phyloP scores from a whole-genome alignment of 768 basidiomycete species.

The Candolleomyces aberdarensis region DNA sequence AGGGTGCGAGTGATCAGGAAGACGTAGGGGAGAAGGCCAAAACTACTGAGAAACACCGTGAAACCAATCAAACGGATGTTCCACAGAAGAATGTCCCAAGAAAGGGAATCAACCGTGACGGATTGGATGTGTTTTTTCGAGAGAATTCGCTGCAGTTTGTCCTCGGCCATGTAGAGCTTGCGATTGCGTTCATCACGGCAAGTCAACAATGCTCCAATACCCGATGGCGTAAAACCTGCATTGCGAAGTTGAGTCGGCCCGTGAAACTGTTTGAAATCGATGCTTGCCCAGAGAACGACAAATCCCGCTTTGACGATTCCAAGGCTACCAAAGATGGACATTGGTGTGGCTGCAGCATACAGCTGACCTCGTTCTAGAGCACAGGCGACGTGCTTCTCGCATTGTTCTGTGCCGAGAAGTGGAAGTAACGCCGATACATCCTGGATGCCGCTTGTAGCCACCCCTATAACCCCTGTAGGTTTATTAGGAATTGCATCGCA shows the following conservation, averaged over 20 bases:
- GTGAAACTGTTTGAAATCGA: conserved; percentile 2
- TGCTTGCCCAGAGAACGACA: conserved; percentile 10
- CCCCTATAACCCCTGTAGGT: not conserved
- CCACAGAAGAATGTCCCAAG: not conserved
- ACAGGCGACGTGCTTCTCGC: conserved; percentile 17
- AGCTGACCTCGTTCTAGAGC: conserved; percentile 17
- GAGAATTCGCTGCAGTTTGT: not conserved
- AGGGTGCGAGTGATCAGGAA: not conserved
- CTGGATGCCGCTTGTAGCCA: conserved; percentile 19
- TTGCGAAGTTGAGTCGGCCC: not conserved
- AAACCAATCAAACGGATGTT: not conserved
- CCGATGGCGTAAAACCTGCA: conserved; percentile 1
- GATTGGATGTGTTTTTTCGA: not conserved
- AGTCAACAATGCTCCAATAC: not conserved
- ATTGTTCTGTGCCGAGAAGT: conserved; percentile 22
- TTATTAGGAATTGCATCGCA: conserved; percentile 30
- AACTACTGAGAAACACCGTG: not conserved
- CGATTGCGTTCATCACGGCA: too few relatives aligned
- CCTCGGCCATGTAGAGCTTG: not conserved
- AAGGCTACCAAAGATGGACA: too few relatives aligned
- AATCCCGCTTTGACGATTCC: conserved; percentile 18
- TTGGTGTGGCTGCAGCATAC: conserved; percentile 20
- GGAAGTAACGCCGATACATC: conserved; percentile 22
- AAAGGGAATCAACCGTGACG: not conserved
- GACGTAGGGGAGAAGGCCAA: not conserved